Percentiles rank a stretch among this genome's conserved stretches.
These are phyloP conservation scores for Elymus sibiricus DNA, from an alignment of 176 grass and related monocot genomes.

Conservation along the genomic window DNA sequence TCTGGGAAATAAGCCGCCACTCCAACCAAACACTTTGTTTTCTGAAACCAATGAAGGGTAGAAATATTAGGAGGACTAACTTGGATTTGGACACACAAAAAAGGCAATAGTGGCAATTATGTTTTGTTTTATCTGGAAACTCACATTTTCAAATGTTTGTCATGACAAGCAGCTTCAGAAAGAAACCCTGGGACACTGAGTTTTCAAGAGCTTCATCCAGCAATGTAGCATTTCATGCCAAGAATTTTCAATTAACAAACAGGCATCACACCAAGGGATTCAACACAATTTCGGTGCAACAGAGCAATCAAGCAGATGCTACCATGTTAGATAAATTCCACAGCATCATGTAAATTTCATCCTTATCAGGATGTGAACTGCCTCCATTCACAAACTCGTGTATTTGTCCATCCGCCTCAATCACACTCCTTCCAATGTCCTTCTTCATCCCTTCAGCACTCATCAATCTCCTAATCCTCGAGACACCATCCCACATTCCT, in stretches of 20 bases:
- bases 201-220: background rate
- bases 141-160: constrained; percentile 2
- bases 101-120: background rate
- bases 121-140: background rate
- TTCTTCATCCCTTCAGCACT: constrained; percentile 53
- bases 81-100: background rate
- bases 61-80: background rate
- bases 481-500: constrained; percentile 66
- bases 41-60: constrained; percentile 16
- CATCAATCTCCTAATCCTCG: constrained; percentile 54
- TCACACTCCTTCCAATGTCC: constrained; percentile 50
- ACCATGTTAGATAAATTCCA: constrained; percentile 36
- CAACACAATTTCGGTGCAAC: background rate
- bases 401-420: constrained; percentile 58
- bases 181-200: background rate
- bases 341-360: constrained; percentile 48
- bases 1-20: constrained; percentile 8
- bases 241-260: constrained; percentile 13
- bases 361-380: constrained; percentile 33
- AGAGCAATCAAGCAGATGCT: constrained; percentile 23
- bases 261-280: background rate
- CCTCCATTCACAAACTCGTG: constrained; percentile 65
- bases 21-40: background rate
- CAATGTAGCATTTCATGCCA: background rate
- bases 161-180: background rate